Base-by-base conservation (phyloP, 805 yeast genomes). In the Starmerella riodocensis region DNA sequence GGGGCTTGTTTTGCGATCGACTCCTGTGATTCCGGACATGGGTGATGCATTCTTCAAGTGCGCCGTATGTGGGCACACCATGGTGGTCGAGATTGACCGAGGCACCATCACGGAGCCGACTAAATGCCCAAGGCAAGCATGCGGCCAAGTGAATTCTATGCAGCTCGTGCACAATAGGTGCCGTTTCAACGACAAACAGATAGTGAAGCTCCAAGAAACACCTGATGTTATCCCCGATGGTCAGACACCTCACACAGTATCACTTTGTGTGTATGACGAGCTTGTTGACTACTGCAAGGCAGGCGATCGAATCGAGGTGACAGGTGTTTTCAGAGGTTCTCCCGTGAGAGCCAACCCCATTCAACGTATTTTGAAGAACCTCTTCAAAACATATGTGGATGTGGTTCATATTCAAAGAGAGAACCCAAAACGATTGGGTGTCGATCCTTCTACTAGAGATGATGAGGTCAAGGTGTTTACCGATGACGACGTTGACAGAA, bases 201-300 rank as follows among this genome's bases (percentile, higher is more conserved):
- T 91, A 22, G 75, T 91, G 50, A 82, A 83, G 53, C 64, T 91
- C 30, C 98, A 91, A 61, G 98, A 91, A 60, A 85, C 94, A 0
- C 95, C 95, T 0, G 98, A 91, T 59, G 69, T 75, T 46, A 94
- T 88, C 13, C 98, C 98, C 4, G 97, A 82, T 62, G 98, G 98
- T 14, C 98, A 91, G 61, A 91, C 98, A 2, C 98, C 98, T 1
- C 98, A 91, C 60, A 78, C 95, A 12, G 82, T 91, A 34, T 83
- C 94, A 6, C 64, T 91, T 22, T 84, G 95, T 64, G 93, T 83
- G 1, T 91, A 88, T 56, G 98, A 91, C 60, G 97, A 91, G 58
- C 67, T 91, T 45, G 98, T 91, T 1, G 98, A 91, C 59, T 70
- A 81, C 39, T 80, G 93, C 53, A 73, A 94, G 52, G 96, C 98